Conservation (phyloP, 75 land plant species). For the Sequoia sempervirens region DNA sequence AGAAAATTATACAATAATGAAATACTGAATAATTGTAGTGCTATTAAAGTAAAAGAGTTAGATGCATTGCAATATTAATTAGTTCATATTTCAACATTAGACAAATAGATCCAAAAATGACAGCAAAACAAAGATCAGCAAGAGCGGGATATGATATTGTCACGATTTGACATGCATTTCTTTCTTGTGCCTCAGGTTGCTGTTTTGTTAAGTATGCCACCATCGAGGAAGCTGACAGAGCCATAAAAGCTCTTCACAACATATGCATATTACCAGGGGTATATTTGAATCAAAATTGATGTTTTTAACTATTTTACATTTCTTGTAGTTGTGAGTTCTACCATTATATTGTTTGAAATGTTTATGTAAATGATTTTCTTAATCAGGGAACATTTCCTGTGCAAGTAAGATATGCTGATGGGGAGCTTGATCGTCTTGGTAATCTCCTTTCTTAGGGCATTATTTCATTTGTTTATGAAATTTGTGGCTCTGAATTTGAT, state of each 20-base stretch:
- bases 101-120: too few species aligned
- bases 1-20: too few species aligned
- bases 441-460: background rate
- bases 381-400: conserved; percentile 84
- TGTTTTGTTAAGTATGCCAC: conserved; percentile 37
- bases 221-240: conserved; percentile 35
- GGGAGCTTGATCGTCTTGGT: conserved; percentile 85
- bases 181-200: conserved; percentile 35
- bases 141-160: too few species aligned
- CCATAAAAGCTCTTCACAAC: conserved; percentile 31
- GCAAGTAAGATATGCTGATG: conserved; percentile 97
- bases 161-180: background rate
- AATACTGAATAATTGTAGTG: too few species aligned
- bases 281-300: conserved; percentile 5
- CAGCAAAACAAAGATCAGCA: too few species aligned
- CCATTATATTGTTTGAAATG: background rate
- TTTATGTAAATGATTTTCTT: conserved; percentile 5
- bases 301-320: too few species aligned
- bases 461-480: background rate
- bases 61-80: too few species aligned
- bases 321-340: background rate
- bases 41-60: too few species aligned
- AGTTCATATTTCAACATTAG: too few species aligned
- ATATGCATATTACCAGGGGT: conserved; percentile 88
- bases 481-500: background rate